Base-by-base conservation (phyloP, 1,139 yeast genomes). In the Blastobotrys capitulatus region DNA sequence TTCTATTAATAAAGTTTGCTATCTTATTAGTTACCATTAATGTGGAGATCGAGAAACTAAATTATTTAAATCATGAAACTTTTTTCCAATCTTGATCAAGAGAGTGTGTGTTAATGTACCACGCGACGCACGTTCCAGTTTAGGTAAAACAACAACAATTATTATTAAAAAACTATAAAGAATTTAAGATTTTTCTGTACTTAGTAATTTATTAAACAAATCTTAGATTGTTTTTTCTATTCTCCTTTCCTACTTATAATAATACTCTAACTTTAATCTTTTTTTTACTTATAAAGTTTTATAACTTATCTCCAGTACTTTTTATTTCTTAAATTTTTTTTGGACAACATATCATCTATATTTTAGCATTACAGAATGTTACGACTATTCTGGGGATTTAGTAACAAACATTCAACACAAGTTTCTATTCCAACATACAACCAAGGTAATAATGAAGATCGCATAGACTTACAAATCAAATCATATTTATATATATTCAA, bases 381-480 rank as follows among this genome's bases (percentile, higher is more conserved):
- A 12, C 32, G 32, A 29, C 9, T 29, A 29, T 29, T 29, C n/a
- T 29, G 32, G 32, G 32, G 32, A 29, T 13, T 29, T 6, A 12
- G 32, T 9, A 6, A 4, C 9, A 29, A 29, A 29, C 6, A 9
- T 12, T 29, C 32, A 13, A 8, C 9, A 3, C 40, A 50, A 48
- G 59, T 61, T 13, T 29, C 42, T 10, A 73, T 77, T 20, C 85
- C 85, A 2, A 64, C 68, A 8, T 80, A 75, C 54, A 54, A 63
- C 19, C 74, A 71, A 49, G 83, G 82, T 2, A 71, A 66, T 25
- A 54, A 59, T 4, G 78, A 75, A 50, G 88, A 82, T 61, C 71
- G 80, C 4, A 70, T 79, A 12, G 85, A 80, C 54, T 69, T 82
- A 15, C 85, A 80, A 55, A 71, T 81, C 52, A 80, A 77, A 57